phyloP scores from a whole-genome alignment of 2,329 filamentous ascomycete species.

The Pyrenophora tritici-repentis region DNA sequence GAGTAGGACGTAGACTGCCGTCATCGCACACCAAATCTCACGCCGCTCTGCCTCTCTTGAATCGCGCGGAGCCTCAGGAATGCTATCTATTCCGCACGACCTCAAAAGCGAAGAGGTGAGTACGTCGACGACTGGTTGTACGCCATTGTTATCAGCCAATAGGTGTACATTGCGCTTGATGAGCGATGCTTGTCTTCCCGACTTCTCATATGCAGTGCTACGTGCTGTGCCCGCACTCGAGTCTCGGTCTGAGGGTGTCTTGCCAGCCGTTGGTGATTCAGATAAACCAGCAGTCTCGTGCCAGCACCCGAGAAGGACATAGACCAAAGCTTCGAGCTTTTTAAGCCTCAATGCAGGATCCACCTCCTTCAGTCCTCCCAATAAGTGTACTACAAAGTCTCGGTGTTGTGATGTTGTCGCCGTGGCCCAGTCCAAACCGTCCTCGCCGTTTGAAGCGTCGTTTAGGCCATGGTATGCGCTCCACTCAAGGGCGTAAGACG shows the following conservation, averaged over 20 bases:
- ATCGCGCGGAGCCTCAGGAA: constrained; percentile 34
- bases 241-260: constrained; percentile 20
- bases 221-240: constrained; percentile 7
- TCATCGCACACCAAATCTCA: constrained; percentile 57
- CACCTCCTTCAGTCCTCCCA: constrained; percentile 38
- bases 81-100: constrained; percentile 35
- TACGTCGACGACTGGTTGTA: constrained; percentile 49
- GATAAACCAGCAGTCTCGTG: constrained; percentile 55
- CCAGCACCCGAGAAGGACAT: constrained; percentile 56
- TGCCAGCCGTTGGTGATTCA: constrained; percentile 8
- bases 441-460: constrained; percentile 47
- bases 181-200: constrained; percentile 51
- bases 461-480: constrained; percentile 46
- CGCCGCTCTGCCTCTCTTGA: constrained; percentile 47
- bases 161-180: constrained; percentile 53
- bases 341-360: constrained; percentile 41
- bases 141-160: constrained; percentile 48
- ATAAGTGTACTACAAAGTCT: constrained; percentile 60
- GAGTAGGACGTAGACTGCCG: constrained; percentile 56
- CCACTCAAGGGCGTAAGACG: constrained; percentile 80
- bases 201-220: constrained; percentile 32
- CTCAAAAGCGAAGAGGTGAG: constrained; percentile 44
- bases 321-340: constrained; percentile 52
- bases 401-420: constrained; percentile 61
- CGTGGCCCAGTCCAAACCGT: constrained; percentile 67